Evolutionary conservation across 2,329 filamentous ascomycete species (phyloP), one percentile per base, ranked within the genome.

Genomic region (Cadophora sp.): DNA sequence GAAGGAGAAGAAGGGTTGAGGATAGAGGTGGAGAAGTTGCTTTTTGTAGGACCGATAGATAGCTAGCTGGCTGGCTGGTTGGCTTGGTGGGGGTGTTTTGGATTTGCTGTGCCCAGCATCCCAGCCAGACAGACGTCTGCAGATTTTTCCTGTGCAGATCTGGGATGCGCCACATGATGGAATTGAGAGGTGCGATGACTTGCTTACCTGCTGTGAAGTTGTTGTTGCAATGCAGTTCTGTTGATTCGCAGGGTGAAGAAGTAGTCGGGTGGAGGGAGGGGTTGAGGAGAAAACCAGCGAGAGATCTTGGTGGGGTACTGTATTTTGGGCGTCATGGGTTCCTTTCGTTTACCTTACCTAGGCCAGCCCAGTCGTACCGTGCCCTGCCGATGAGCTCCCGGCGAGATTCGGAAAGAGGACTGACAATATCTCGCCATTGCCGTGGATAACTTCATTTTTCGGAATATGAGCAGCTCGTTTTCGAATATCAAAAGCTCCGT

Each of bases 11-110:
- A 30, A 60, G 20, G 27, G 59, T 51, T 64, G 43, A 65, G 33
- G n/a, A 41, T 27, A 16, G 30, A 41, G 55, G 43, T 51, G 61
- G 55, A 65, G 62, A 41, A 30, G 20, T 59, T 50, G 36, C 22
- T 64, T 60, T 59, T 60, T 60, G 63, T 60, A 59, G 63, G 60
- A 45, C 47, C 33, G 48, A 53, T 62, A 48, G 62, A 47, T 48
- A 53, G 50, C 33, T 56, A 39, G 53, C 53, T 56, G 20, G 33
- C 30, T 39, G 53, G 53, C n/a, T 36, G 53, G 53, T 9, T 36
- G 51, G 51, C 16, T 36, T 39, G 53, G 53, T 36, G 53, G 53
- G 62, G 63, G 22, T 24, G 51, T 20, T 64, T 64, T 59, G 43
- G 22, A 24, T 50, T 50, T 50, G 43, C 45, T 50, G 39, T 45